phyloP scores from a whole-genome alignment of 2,329 filamentous ascomycete species.

The Aspergillus uvarum region DNA sequence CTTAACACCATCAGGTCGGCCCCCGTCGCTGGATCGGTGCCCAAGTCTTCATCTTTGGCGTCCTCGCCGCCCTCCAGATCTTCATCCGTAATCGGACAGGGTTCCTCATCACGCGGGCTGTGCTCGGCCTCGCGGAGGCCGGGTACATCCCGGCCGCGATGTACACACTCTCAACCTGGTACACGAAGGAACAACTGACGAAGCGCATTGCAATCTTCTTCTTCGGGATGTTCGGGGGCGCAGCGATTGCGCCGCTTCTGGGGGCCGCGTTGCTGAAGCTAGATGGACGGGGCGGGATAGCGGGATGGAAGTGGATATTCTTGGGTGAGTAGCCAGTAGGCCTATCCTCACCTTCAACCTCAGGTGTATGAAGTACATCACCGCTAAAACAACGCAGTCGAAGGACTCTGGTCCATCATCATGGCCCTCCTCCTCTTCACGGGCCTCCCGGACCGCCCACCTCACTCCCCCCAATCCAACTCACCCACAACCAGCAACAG shows the following conservation, averaged over 20 bases:
- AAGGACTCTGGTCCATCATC: constrained; percentile 34
- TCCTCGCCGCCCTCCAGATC: constrained; percentile 49
- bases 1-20: constrained; percentile 35
- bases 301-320: constrained; percentile 55
- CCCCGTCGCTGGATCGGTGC: constrained; percentile 52
- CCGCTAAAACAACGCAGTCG: constrained; percentile 32
- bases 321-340: constrained; percentile 33
- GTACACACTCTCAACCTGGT: constrained; percentile 55
- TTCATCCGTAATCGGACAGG: constrained; percentile 46
- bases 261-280: constrained; percentile 51
- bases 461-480: background rate
- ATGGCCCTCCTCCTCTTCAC: background rate
- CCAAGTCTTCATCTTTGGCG: constrained; percentile 52
- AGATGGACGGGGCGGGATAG: constrained; percentile 41
- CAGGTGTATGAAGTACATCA: no score
- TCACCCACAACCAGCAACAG: no score
- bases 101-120: constrained; percentile 46
- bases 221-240: constrained; percentile 55
- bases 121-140: constrained; percentile 52
- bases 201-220: constrained; percentile 53
- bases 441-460: background rate
- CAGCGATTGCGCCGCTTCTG: constrained; percentile 51
- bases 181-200: constrained; percentile 48
- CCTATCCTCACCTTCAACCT: no score
- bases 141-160: constrained; percentile 55